Evolutionary conservation across 192 early-diverging fungal genomes (phyloP).

Genomic region (Powellomyces hirtus): DNA sequence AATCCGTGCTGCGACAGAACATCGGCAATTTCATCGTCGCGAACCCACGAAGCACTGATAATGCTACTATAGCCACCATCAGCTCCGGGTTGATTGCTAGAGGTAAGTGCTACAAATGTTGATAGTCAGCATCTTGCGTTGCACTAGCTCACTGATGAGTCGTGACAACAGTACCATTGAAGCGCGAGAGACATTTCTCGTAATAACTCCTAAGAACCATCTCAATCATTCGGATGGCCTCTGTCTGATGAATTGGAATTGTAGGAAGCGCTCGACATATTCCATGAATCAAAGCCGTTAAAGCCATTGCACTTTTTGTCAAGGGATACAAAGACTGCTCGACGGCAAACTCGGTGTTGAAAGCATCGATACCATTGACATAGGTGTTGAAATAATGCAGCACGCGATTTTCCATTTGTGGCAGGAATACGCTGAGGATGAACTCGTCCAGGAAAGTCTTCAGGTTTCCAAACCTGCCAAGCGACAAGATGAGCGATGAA

Average conservation of each 20-base stretch:
- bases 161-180: conserved; percentile 40
- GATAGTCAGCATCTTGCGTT: not conserved
- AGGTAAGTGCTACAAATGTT: conserved; percentile 35
- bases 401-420: conserved; percentile 80
- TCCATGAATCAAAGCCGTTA: conserved; percentile 60
- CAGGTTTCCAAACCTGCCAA: conserved; percentile 49
- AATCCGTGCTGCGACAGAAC: conserved; percentile 44
- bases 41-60: conserved; percentile 62
- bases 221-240: conserved; percentile 71
- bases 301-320: conserved; percentile 63
- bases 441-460: conserved; percentile 72
- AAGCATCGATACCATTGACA: conserved; percentile 56
- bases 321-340: conserved; percentile 61
- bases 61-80: conserved; percentile 40
- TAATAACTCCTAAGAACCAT: conserved; percentile 62
- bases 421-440: conserved; percentile 76
- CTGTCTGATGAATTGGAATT: conserved; percentile 69
- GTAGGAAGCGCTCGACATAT: conserved; percentile 58
- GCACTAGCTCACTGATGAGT: too few species aligned
- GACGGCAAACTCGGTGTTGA: conserved; percentile 37
- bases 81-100: conserved; percentile 34
- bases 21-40: conserved; percentile 56
- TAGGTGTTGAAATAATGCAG: conserved; percentile 67
- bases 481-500: not conserved
- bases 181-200: conserved; percentile 58